These are phyloP conservation scores for Rhamnella rubrinervis DNA, from an alignment of 331 rosid species.

Conservation along the genomic window DNA sequence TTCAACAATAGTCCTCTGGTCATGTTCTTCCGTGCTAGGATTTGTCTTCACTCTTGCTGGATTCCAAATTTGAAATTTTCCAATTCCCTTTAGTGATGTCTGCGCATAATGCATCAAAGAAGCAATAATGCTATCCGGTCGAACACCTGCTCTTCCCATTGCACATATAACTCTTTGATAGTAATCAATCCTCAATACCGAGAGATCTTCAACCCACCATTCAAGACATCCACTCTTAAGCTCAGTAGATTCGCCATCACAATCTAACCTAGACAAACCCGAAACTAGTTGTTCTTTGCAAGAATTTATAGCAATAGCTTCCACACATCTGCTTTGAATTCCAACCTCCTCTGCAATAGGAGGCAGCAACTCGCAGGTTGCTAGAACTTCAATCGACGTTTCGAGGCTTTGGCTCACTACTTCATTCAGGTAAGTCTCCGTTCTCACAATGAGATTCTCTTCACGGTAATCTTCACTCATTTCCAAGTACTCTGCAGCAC, in stretches of 20 bases:
- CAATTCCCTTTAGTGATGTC: conserved; percentile 64
- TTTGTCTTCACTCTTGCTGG: conserved; percentile 42
- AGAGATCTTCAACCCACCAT: conserved; percentile 90
- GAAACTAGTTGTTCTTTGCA: conserved; percentile 77
- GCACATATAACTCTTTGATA: conserved; percentile 63
- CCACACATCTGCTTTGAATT: conserved; percentile 60
- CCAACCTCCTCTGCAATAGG: conserved; percentile 54
- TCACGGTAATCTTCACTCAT: conserved; percentile 83
- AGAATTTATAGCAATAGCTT: conserved; percentile 82
- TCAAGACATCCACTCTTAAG: conserved; percentile 50
- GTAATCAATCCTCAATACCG: conserved; percentile 52
- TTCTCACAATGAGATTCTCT: conserved; percentile 60
- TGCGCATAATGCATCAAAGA: conserved; percentile 88
- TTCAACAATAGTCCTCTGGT: conserved; percentile 60
- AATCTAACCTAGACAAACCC: conserved; percentile 58
- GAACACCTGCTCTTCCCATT: conserved; percentile 65
- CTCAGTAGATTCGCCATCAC: conserved; percentile 52
- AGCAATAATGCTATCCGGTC: conserved; percentile 57
- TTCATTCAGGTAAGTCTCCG: conserved; percentile 60
- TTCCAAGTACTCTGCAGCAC: conserved; percentile 77
- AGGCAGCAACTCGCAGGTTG: conserved; percentile 60
- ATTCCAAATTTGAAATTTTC: conserved; percentile 63
- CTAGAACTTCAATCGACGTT: conserved; percentile 67
- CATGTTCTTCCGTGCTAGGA: conserved; percentile 43
- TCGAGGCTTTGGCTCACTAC: conserved; percentile 61